Evolutionary conservation across 805 yeast genomes (phyloP), one percentile per base, ranked within the genome.

Genomic region (Myxozyma geophila): DNA sequence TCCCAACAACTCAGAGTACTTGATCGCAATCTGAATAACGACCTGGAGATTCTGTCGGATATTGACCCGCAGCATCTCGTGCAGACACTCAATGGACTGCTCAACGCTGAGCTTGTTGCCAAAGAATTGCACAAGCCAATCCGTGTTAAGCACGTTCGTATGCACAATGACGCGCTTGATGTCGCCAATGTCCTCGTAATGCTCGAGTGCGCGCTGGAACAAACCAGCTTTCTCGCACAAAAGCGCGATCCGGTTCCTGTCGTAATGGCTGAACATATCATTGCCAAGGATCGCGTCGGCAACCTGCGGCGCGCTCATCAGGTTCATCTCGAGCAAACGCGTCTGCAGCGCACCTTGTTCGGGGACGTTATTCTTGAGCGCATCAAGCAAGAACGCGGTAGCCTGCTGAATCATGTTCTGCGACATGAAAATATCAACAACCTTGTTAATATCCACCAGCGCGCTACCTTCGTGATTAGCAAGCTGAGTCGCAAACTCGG

Each of bases 221-320:
- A 95, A 82, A 19, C 98, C 98, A n/a, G 97, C 93, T 78, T 91
- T 91, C 79, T 95, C 99, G 77, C 97, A 87, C 70, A 96, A 83
- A 63, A 87, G 83, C 23, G 98, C 99, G 74, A 95, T 87, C 43
- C 96, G 88, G 71, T 96, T 92, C 72, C 90, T 89, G 77, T 95
- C 99, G 77, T 90, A 95, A 75, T 92, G 97, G 70, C 92, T 86
- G 80, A 96, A 95, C 90, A 95, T 93, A 65, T 87, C 87, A 77
- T 93, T 95, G 65, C 98, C 97, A 72, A 95, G 82, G 70, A 95
- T 95, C 21, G 99, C 99, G 78, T 95, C 99, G 49, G 99, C 99
- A 62, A 95, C 99, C 82, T 95, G 99, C 57, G 99, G 99, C 17
- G 99, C 99, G 76, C 92, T 96, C 74, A 90, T 77, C 75, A 95